These are phyloP conservation scores for Phanerochaete carnosa DNA, from an alignment of 768 basidiomycete species.

Conservation along the genomic window DNA sequence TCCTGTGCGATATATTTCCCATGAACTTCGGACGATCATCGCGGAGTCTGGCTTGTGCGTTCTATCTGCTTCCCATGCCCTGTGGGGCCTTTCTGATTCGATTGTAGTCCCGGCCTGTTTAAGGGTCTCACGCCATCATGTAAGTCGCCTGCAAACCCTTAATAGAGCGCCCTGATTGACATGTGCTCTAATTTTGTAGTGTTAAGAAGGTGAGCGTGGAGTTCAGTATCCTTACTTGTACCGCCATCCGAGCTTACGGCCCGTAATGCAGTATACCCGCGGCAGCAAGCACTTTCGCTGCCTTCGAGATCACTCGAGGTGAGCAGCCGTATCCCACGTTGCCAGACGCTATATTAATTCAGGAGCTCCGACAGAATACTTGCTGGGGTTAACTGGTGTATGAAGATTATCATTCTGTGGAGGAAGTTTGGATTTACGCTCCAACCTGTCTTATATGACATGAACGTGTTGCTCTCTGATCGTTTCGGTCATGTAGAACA, in stretches of 20 bases:
- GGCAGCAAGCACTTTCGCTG: conserved; percentile 86
- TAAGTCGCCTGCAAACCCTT: conserved; percentile 34
- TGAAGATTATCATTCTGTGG: background rate
- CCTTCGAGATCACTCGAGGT: conserved; percentile 83
- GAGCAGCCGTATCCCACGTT: conserved; percentile 14
- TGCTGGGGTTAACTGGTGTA: conserved; percentile 28
- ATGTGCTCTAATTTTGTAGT: conserved; percentile 34
- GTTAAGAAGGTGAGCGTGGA: conserved; percentile 51
- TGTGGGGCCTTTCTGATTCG: background rate
- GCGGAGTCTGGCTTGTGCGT: conserved; percentile 73
- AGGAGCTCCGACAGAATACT: conserved; percentile 22
- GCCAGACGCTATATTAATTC: background rate
- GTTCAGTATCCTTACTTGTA: background rate
- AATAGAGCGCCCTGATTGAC: background rate
- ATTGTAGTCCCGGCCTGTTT: conserved; percentile 57
- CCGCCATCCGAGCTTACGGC: background rate
- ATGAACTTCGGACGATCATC: conserved; percentile 65
- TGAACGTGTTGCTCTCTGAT: background rate
- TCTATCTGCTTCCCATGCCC: background rate
- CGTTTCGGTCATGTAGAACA: too few species aligned
- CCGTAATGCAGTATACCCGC: conserved; percentile 70
- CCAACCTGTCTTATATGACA: background rate
- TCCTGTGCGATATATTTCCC: conserved; percentile 71
- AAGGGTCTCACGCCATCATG: conserved; percentile 74
- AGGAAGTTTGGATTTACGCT: background rate